Percentiles rank a stretch among this genome's conserved stretches.
Conservation (phyloP, 2,329 filamentous ascomycete species). For the Exophiala phaeomuriformis region DNA sequence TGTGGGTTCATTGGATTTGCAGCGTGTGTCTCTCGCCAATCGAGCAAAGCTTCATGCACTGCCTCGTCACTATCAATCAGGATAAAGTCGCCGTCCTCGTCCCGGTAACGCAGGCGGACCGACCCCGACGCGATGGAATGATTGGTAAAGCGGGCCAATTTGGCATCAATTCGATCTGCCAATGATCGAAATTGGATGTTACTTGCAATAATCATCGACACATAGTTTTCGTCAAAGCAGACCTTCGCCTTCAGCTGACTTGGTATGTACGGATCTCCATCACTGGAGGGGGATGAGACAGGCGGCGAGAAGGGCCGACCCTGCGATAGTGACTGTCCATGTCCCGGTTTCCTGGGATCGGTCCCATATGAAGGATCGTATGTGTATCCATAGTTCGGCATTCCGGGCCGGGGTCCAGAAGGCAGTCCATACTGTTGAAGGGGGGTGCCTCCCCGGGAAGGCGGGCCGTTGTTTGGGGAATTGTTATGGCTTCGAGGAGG, state of each 20-base stretch:
- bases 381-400: slow-evolving; percentile 22
- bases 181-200: slow-evolving; percentile 92
- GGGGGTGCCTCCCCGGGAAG: slow-evolving; percentile 61
- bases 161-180: slow-evolving; percentile 92
- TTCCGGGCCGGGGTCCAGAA: slow-evolving; percentile 23
- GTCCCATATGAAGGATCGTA: slow-evolving; percentile 23
- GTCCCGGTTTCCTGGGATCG: slow-evolving; percentile 19
- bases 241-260: slow-evolving; percentile 95
- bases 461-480: slow-evolving; percentile 64
- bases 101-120: slow-evolving; percentile 80
- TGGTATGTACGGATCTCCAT: slow-evolving; percentile 42
- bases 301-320: slow-evolving; percentile 33
- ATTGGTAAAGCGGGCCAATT: slow-evolving; percentile 77
- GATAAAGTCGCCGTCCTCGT: slow-evolving; percentile 88
- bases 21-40: slow-evolving; percentile 74
- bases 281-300: slow-evolving; percentile 15
- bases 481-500: slow-evolving; percentile 74
- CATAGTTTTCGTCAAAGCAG: slow-evolving; percentile 82
- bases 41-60: slow-evolving; percentile 89
- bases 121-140: slow-evolving; percentile 75
- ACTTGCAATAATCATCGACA: slow-evolving; percentile 91
- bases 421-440: slow-evolving; percentile 53
- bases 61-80: slow-evolving; percentile 94
- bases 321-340: slow-evolving; percentile 23
- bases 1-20: slow-evolving; percentile 43